These are phyloP conservation scores for Uncinocarpus reesii DNA, from an alignment of 2,329 filamentous ascomycete genomes.

Conservation along the genomic window DNA sequence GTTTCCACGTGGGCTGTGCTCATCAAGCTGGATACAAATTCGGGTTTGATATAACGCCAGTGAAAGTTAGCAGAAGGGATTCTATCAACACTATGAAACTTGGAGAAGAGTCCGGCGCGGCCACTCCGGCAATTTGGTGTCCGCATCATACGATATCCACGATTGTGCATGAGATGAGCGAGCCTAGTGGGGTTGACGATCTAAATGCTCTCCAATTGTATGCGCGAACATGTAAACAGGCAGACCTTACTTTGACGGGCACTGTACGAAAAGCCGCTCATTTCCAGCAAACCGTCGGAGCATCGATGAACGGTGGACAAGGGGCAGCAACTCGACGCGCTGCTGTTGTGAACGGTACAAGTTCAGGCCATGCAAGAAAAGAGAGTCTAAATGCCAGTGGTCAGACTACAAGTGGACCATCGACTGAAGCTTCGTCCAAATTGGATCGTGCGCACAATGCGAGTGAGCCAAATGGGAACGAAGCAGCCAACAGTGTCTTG, in stretches of 20 bases:
- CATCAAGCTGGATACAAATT: constrained; percentile 71
- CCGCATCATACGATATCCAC: constrained; percentile 73
- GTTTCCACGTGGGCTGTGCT: constrained; percentile 83
- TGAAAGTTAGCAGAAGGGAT: constrained; percentile 80
- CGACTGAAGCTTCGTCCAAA: constrained; percentile 13
- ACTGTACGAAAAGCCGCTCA: constrained; percentile 87
- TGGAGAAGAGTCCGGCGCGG: constrained; percentile 67
- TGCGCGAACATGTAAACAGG: constrained; percentile 84
- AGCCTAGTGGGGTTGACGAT: constrained; percentile 60
- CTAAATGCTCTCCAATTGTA: constrained; percentile 76
- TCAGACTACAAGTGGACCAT: constrained; percentile 15
- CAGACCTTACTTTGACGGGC: constrained; percentile 78
- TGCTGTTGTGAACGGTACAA: constrained; percentile 13
- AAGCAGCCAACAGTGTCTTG: neutral
- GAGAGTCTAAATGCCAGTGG: constrained; percentile 14
- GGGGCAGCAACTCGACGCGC: constrained; percentile 46
- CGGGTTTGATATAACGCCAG: constrained; percentile 80
- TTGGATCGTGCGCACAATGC: constrained; percentile 13
- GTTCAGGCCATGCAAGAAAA: constrained; percentile 8
- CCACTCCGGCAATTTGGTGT: constrained; percentile 83
- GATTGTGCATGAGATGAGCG: constrained; percentile 66
- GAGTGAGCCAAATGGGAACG: constrained; percentile 4
- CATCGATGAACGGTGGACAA: constrained; percentile 28
- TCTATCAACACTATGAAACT: constrained; percentile 69
- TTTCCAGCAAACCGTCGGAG: constrained; percentile 34